These are phyloP conservation scores for Lepidium sativum DNA, from an alignment of 345 rosid genomes.

Conservation along the genomic window DNA sequence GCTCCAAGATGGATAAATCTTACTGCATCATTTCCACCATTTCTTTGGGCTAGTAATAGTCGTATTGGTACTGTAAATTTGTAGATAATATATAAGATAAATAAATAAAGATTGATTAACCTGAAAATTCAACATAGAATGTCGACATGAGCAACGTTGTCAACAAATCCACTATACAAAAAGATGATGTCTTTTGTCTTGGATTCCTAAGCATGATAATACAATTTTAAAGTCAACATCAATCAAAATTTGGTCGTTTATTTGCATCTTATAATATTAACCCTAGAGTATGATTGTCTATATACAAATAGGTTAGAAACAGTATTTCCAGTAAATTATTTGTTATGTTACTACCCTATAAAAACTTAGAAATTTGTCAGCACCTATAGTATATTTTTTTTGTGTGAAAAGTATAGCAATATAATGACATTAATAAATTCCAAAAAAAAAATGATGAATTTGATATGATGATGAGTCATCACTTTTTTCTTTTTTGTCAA, in stretches of 20 bases:
- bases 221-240: conserved; percentile 22
- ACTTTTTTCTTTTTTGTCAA: too few relatives aligned
- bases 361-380: background rate
- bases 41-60: too few relatives aligned
- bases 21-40: background rate
- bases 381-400: background rate
- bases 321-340: background rate
- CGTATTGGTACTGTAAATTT: too few relatives aligned
- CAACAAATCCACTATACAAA: conserved; percentile 12
- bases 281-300: background rate
- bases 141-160: conserved; percentile 20
- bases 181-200: conserved; percentile 18
- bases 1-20: background rate
- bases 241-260: conserved; percentile 18
- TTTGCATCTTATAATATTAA: conserved; percentile 10
- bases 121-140: background rate
- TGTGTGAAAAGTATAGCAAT: background rate
- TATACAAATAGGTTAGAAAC: too few relatives aligned
- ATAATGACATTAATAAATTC: background rate
- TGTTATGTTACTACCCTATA: background rate
- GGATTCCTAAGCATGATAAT: conserved; percentile 24
- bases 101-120: too few relatives aligned
- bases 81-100: too few relatives aligned
- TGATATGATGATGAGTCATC: conserved; percentile 25
- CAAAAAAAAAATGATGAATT: background rate